Evolutionary conservation across 139 green algal genomes (phyloP).

Genomic region (Micractinium sp.): DNA sequence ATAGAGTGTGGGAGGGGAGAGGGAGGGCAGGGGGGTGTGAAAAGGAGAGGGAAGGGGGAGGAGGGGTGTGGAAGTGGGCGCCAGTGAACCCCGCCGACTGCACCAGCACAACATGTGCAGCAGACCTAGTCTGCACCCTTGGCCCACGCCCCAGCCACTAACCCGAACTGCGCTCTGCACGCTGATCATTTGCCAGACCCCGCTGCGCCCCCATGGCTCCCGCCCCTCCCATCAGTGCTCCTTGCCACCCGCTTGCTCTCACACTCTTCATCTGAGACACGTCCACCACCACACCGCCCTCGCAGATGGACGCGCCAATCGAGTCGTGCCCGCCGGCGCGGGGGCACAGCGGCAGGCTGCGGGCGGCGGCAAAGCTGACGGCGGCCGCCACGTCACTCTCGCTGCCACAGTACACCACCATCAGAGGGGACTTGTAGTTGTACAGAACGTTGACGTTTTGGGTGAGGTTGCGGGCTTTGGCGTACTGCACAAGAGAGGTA

Average conservation of each 20-base stretch:
- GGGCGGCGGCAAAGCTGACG: neutral
- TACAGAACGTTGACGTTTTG: neutral
- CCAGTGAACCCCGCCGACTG: too few species aligned
- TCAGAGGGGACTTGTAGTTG: neutral
- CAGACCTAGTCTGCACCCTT: too few species aligned
- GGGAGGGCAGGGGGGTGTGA: too few species aligned
- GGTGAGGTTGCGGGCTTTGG: neutral
- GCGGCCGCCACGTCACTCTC: neutral
- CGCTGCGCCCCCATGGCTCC: too few species aligned
- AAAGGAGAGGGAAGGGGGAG: too few species aligned
- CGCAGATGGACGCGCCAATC: neutral
- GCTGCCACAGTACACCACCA: conserved; percentile 1
- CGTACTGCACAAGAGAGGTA: neutral
- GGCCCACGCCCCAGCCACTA: too few species aligned
- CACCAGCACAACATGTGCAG: too few species aligned
- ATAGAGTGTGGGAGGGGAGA: neutral
- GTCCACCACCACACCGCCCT: conserved; percentile 7
- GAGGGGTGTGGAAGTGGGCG: too few species aligned
- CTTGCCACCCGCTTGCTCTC: too few species aligned
- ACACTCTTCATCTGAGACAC: neutral
- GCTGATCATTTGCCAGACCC: too few species aligned
- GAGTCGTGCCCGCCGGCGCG: conserved; percentile 16
- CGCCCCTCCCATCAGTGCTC: too few species aligned
- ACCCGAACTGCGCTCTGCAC: too few species aligned
- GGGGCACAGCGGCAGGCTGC: neutral